Evolutionary conservation across 1,139 yeast species (phyloP), one percentile per base, ranked within the genome.

Genomic region (Candida sp.): DNA sequence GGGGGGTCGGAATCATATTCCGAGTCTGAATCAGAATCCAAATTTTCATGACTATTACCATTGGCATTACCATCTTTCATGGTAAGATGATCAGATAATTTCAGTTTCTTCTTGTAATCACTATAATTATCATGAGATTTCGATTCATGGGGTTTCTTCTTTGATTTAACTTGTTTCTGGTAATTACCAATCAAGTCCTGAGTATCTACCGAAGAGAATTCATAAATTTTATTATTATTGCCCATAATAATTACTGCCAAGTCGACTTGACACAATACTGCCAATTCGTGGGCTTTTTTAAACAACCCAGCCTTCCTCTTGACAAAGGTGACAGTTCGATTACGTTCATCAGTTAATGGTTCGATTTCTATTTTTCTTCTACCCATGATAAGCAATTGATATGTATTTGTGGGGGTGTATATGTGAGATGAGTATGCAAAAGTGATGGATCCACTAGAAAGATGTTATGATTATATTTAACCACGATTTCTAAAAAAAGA

Each of bases 281-380:
- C 84, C 47, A 93, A 75, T 64, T 93, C 99, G 60, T 91, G 95
- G 1, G 99, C 99, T 64, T 93, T 93, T 61, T 93, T 93, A 70
- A 93, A 91, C 40, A 93, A 72, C 1, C 99, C 99, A 0, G 96
- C 95, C 63, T 91, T 93, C 45, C 99, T 78, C 64, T 93, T 93
- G 51, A 89, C 89, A 63, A 93, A 93, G 0, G 99, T 93, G 29
- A 85, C 91, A 5, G 95, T 82, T 50, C 90, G 68, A 64, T 90
- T 91, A 48, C 98, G 75, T 63, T 91, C 98, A 54, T 93, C 97
- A 5, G 83, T 74, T 48, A 93, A 82, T 39, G 98, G 98, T 63
- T 87, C 84, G 56, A 93, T 93, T 53, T 88, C 95, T 52, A 93
- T 93, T 66, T 93, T 93, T 70, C 98, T 85, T 74, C 99, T 84